phyloP scores from a whole-genome alignment of 2,329 filamentous ascomycete genomes.

The Xylariales sp. region DNA sequence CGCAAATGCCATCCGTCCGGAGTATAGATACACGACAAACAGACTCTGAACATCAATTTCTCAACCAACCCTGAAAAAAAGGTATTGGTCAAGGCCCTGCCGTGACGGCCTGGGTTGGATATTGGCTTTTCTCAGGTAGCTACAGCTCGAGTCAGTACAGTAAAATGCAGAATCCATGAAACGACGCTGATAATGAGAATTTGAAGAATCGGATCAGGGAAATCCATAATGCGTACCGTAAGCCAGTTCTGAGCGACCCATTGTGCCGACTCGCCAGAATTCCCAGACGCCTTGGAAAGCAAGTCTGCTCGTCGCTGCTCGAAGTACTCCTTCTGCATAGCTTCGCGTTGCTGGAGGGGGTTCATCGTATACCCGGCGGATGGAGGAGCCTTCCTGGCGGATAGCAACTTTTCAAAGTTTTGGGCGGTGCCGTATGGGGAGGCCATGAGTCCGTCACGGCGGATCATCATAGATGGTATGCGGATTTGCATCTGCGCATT shows the following conservation, averaged over 20 bases:
- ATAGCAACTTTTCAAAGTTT: conserved; percentile 42
- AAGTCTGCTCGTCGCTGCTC: conserved; percentile 39
- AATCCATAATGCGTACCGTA: too few relatives aligned
- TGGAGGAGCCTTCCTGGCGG: conserved; percentile 31
- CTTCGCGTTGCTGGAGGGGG: conserved; percentile 44
- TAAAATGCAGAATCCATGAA: neutral
- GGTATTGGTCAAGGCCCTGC: neutral
- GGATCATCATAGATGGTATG: conserved; percentile 59
- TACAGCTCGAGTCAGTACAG: neutral
- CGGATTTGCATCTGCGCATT: conserved; percentile 47
- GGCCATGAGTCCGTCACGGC: conserved; percentile 45
- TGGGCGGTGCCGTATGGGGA: conserved; percentile 36
- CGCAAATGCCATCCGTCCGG: neutral
- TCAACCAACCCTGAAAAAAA: neutral
- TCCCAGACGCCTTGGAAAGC: conserved; percentile 34
- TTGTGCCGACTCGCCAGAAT: conserved; percentile 31
- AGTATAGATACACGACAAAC: too few relatives aligned
- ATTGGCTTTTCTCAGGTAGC: conserved; percentile 4
- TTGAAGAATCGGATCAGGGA: conserved; percentile 23
- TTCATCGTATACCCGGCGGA: conserved; percentile 32
- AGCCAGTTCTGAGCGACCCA: conserved; percentile 35
- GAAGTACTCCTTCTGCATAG: conserved; percentile 39
- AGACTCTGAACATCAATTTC: neutral
- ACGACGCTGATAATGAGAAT: neutral
- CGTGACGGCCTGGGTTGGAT: neutral